Conservation (phyloP, 1,284 basidiomycete genomes). For the Mycena citricolor region DNA sequence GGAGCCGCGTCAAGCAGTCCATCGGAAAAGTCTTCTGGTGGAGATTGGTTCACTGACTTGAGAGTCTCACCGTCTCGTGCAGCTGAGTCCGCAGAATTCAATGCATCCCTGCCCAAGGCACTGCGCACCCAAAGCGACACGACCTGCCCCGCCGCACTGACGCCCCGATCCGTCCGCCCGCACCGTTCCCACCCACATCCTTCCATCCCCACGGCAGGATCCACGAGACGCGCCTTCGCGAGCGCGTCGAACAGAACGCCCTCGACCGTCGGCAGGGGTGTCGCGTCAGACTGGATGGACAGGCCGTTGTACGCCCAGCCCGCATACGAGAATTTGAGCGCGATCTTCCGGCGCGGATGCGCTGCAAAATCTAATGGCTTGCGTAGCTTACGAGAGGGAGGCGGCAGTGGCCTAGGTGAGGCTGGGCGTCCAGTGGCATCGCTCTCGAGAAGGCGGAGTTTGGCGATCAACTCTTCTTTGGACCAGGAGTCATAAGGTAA, state of each 20-base stretch:
- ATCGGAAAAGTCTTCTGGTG: slow-evolving; percentile 26
- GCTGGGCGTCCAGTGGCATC: slow-evolving; percentile 9
- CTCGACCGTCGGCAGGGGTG: slow-evolving; percentile 88
- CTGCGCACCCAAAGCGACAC: slow-evolving; percentile 88
- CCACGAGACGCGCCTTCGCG: slow-evolving; percentile 72
- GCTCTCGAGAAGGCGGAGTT: slow-evolving; percentile 54
- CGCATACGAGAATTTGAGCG: slow-evolving; percentile 87
- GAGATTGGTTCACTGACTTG: slow-evolving; percentile 11
- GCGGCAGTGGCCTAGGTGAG: not conserved
- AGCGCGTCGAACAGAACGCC: slow-evolving; percentile 86
- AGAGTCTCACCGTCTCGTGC: not conserved
- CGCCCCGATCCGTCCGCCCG: slow-evolving; percentile 92
- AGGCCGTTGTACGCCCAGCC: slow-evolving; percentile 91
- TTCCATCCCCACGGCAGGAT: slow-evolving; percentile 72
- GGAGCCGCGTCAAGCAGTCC: slow-evolving; percentile 25
- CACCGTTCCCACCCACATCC: slow-evolving; percentile 89
- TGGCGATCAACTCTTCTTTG: slow-evolving; percentile 64
- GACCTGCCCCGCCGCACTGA: slow-evolving; percentile 92
- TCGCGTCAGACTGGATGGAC: slow-evolving; percentile 70
- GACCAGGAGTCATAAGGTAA: slow-evolving; percentile 61
- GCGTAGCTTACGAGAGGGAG: not conserved
- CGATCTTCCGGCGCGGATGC: slow-evolving; percentile 82
- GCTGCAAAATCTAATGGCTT: slow-evolving; percentile 54
- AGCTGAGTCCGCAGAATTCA: slow-evolving; percentile 4
- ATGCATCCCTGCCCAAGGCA: slow-evolving; percentile 34